Evolutionary conservation across 108 stramenopile species (phyloP), one percentile per base, ranked within the genome.

Genomic region (Nitzschia palea): DNA sequence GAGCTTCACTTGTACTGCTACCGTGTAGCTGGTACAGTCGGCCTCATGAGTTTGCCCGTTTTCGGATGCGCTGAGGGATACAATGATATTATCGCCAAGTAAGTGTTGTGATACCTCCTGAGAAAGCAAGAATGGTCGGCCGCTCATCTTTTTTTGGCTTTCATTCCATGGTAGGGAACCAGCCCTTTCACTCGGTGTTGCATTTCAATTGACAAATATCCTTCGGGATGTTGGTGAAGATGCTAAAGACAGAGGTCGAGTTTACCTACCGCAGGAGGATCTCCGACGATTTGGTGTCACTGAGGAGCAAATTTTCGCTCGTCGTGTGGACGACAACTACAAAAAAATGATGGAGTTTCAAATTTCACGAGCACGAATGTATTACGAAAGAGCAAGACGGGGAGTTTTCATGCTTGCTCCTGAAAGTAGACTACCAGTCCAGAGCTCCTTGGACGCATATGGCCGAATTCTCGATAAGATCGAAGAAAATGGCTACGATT

Each of bases 171-270:
- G 36, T 70, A 91, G 89, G 77, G 91, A 95, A 64, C 97, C 96
- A 3, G 96, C 96, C 8, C 84, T 98, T 18, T 90, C 93, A 5
- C 77, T 99, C 25, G 98, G 97, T n/a, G 95, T 97, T 33, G 98
- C 96, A 45, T 92, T 99, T 70, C 98, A 99, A 86, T 76, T 99
- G 59, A 99, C 98, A 59, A 99, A 99, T 74, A 99, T 99, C 55
- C 85, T 99, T 4, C 87, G 98, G 8, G 97, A 98, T 62, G 96
- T 99, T 4, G 98, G 98, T 17, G 98, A 99, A 76, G 98, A 99
- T 71, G 91, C 96, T 2, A 81, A 71, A 26, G 78, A 85, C 54
- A 85, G 97, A 25, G 97, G 93, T 15, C 76, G 98, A 54, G 90
- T 97, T 12, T 99, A 99, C 79, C 72, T 99, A 2, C 98, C 98